These are phyloP conservation scores for Ceratocystis albifundus DNA, from an alignment of 2,329 filamentous ascomycete species.

Conservation along the genomic window DNA sequence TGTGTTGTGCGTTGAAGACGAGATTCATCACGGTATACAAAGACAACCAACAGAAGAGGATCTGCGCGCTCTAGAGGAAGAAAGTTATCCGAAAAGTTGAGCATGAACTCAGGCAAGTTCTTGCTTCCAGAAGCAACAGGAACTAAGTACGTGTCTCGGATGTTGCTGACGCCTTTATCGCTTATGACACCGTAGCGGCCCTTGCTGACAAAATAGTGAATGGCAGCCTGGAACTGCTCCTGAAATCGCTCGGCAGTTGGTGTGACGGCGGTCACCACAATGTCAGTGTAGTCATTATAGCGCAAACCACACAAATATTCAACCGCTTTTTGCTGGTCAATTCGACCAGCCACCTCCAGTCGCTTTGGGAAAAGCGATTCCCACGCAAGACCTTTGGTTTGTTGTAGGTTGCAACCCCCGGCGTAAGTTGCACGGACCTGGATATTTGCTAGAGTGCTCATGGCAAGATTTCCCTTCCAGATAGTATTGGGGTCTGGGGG, in stretches of 20 bases:
- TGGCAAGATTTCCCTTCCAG: conserved; percentile 65
- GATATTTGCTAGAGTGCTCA: conserved; percentile 68
- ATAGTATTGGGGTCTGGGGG: conserved; percentile 66
- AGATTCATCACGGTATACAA: conserved; percentile 61
- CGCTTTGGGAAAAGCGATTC: conserved; percentile 58
- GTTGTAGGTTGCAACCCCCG: conserved; percentile 63
- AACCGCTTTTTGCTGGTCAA: conserved; percentile 69
- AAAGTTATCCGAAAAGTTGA: conserved; percentile 74
- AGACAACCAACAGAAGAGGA: conserved; percentile 68
- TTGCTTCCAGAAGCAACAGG: conserved; percentile 63
- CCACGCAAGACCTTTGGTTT: conserved; percentile 49
- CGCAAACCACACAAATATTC: conserved; percentile 83
- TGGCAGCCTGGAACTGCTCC: conserved; percentile 60
- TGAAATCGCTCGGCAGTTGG: conserved; percentile 50
- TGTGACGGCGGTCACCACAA: conserved; percentile 65
- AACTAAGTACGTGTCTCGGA: conserved; percentile 84
- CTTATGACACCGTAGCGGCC: conserved; percentile 79
- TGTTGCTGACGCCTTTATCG: conserved; percentile 59
- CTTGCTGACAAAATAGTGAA: conserved; percentile 74
- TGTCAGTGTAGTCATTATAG: conserved; percentile 70
- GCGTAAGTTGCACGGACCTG: conserved; percentile 68
- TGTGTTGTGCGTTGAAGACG: conserved; percentile 1
- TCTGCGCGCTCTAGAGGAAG: conserved; percentile 62
- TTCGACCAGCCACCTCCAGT: conserved; percentile 64
- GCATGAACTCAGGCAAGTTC: conserved; percentile 71